These are phyloP conservation scores for Phytopythium oedochilum DNA, from an alignment of 352 stramenopile genomes.

Conservation along the genomic window DNA sequence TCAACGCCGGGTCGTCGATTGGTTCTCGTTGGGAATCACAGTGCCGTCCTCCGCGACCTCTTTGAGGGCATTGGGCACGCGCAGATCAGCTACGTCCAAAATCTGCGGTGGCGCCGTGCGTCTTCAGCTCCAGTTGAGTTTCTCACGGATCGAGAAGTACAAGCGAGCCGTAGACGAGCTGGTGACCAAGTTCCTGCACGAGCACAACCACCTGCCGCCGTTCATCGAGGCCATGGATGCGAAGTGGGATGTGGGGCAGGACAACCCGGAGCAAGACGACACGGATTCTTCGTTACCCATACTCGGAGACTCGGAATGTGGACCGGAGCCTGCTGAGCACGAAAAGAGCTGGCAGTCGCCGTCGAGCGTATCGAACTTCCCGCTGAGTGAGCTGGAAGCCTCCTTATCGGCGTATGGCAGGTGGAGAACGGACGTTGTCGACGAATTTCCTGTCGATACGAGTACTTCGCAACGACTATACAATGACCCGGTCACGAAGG, in stretches of 20 bases:
- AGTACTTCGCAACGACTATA: not conserved
- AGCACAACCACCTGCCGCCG: constrained; percentile 44
- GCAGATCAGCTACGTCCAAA: constrained; percentile 4
- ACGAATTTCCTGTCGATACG: not conserved
- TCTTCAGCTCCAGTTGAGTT: constrained; percentile 59
- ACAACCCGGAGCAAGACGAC: constrained; percentile 29
- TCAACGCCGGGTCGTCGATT: constrained; percentile 58
- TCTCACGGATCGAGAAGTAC: constrained; percentile 51
- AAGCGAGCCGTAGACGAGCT: constrained; percentile 62
- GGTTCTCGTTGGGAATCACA: constrained; percentile 43
- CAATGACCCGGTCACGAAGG: not conserved
- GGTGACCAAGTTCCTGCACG: constrained; percentile 45
- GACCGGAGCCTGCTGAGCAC: constrained; percentile 4
- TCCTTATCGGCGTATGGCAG: constrained; percentile 12
- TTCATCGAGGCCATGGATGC: constrained; percentile 44
- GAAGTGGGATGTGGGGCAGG: constrained; percentile 14
- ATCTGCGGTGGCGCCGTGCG: constrained; percentile 36
- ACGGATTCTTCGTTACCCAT: constrained; percentile 6
- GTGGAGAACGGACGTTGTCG: constrained; percentile 7
- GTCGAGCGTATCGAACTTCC: constrained; percentile 13
- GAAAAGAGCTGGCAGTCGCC: not conserved
- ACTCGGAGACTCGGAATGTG: constrained; percentile 7
- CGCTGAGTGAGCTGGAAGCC: constrained; percentile 19
- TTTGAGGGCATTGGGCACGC: not conserved
- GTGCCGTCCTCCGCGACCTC: constrained; percentile 6